phyloP scores from a whole-genome alignment of 1,139 yeast genomes.

The Diutina sp. region DNA sequence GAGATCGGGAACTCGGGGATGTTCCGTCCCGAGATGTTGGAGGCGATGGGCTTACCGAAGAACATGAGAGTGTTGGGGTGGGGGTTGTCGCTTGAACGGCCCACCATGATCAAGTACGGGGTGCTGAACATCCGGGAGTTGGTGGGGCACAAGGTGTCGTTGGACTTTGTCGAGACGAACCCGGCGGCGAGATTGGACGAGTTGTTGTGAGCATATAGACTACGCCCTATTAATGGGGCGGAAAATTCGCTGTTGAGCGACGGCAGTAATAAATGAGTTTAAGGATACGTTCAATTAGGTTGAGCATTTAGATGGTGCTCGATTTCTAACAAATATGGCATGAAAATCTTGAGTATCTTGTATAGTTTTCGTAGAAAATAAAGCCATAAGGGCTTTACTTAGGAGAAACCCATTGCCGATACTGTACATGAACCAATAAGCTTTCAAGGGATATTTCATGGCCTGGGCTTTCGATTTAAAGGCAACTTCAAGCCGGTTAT shows the following conservation, averaged over 20 bases:
- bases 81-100: conserved; percentile 96
- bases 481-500: too few species aligned
- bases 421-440: too few species aligned
- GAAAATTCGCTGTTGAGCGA: neutral
- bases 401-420: too few species aligned
- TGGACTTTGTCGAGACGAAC: conserved; percentile 88
- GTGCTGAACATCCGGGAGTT: conserved; percentile 92
- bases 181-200: conserved; percentile 95
- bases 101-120: conserved; percentile 97
- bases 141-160: conserved; percentile 85
- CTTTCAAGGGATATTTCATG: too few species aligned
- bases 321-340: neutral
- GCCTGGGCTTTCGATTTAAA: too few species aligned
- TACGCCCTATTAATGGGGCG: neutral
- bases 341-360: too few species aligned
- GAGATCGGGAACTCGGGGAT: conserved; percentile 99
- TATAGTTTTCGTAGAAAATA: too few species aligned
- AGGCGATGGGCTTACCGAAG: conserved; percentile 94
- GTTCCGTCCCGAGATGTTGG: conserved; percentile 99
- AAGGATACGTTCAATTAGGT: neutral
- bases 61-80: conserved; percentile 92
- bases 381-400: too few species aligned
- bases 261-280: neutral
- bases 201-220: conserved; percentile 10
- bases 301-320: neutral